Evolutionary conservation across 2,329 filamentous ascomycete genomes (phyloP), one percentile per base, ranked within the genome.

Genomic region (Trichoderma hamatum): DNA sequence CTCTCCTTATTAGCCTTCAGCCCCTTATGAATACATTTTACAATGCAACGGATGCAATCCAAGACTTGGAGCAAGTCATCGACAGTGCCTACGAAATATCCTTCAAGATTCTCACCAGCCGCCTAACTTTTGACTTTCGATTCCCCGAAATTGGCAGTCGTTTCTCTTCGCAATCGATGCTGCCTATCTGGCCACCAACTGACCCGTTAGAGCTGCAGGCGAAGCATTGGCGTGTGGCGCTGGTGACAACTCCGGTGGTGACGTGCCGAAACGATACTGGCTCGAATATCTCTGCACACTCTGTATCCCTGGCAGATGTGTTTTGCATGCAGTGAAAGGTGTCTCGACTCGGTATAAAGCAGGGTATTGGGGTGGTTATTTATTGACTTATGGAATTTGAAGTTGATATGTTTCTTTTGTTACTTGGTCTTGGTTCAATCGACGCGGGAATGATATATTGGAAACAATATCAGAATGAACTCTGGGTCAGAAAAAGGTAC

Each of bases 231-330:
- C 82, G 85, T 5, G 76, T 88, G n/a, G 82, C 83, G 65, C 79
- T 87, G 1, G 83, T 85, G 32, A 83, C 85, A 5, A 87, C 86
- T 0, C 86, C 86, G 0, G 81, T 84, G 10, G 82, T 88, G 56
- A 87, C 84, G 2, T 82, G 85, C 72, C 81, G 85, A 36, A 85
- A 86, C 71, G 85, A 88, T 46, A 81, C 78, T 2, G 84, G 82
- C 16, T 74, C 76, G 55, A 81, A 80, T 66, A 82, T 85, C 56
- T 79, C 81, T 30, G 79, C 82, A 2, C 82, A 81, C 67, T 81
- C 81, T 7, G 77, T 86, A 26, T 75, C 80, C 49, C 76, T 83
- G 74, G 80, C 83, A 1, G 82, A 84, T 68, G 84, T 86, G 2
- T 75, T 85, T 70, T 80, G 84, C 74, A 85, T 85, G 83, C 79